These are phyloP conservation scores for Clarkia xantiana DNA, from an alignment of 345 rosid genomes.

Conservation along the genomic window DNA sequence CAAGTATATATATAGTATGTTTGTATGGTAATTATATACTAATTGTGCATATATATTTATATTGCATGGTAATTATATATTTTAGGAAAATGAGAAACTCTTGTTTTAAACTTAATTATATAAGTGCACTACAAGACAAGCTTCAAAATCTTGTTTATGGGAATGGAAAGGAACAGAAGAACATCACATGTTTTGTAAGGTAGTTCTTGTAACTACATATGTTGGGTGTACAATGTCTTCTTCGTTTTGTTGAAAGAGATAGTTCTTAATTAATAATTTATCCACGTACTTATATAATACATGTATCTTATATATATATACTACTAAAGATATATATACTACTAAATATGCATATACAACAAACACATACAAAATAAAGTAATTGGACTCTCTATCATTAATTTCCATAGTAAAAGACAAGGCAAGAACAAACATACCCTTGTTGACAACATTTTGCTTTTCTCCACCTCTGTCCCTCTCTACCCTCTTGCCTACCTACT, in stretches of 20 bases:
- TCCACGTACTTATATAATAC: constrained; percentile 1
- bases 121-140: constrained; percentile 6
- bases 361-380: not conserved
- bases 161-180: constrained; percentile 10
- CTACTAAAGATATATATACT: not conserved
- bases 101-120: constrained; percentile 1
- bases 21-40: no score
- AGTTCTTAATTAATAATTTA: constrained; percentile 17
- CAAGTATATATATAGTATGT: no score
- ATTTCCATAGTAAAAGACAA: constrained; percentile 27
- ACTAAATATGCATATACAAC: not conserved
- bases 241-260: not conserved
- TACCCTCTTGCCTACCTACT: not conserved
- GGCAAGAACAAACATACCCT: constrained; percentile 20
- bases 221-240: not conserved
- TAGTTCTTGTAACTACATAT: constrained; percentile 4
- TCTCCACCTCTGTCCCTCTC: constrained; percentile 4
- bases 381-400: not conserved
- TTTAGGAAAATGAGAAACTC: no score
- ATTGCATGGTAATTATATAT: no score
- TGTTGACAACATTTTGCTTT: constrained; percentile 38
- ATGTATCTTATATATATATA: not conserved
- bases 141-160: not conserved
- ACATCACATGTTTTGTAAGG: constrained; percentile 11
- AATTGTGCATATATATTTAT: no score